Base-by-base conservation (phyloP, 257 asterid species). In the Ocimum tenuiflorum region DNA sequence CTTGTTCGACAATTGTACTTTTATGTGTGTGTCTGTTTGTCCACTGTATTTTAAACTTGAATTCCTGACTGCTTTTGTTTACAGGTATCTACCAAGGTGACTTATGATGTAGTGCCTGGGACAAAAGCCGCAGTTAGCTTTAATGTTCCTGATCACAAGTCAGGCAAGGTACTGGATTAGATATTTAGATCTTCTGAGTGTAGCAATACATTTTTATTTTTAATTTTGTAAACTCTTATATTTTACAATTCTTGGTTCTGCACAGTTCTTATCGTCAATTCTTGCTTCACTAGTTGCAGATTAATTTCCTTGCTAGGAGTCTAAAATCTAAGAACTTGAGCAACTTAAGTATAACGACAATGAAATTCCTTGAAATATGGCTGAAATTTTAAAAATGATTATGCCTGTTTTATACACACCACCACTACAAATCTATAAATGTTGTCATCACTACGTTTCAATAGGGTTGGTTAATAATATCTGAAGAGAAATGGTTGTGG, bases 71-170 rank as follows among this genome's bases (percentile, higher is more conserved):
- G 19, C 41, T 13, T 64, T 19, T 11, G 3, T 68, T 45, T 75
- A 62, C 81, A 87, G 97, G 82, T 90, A 56, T 76, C 83, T 14
- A 86, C 97, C 19, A 88, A 82, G 81, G 88, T 90, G 54, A 82
- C 91, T 50, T 68, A 69, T 58, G 81, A 87, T 24, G 75, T 80
- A 47, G 69, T 71, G 71, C 85, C 86, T 52, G 82, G 91, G 49
- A 78, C 96, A 27, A 88, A 84, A 81, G 80, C 88, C 45, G 87
- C 90, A 17, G 60, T 87, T 63, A 80, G 97, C 81, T 90, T 90
- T 85, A 79, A 50, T 43, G 78, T 90, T 50, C 97, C 97, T 29
- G 92, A 87, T 76, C 79, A 88, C 85, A 90, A 87, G 80, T 86
- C 97, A 14, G 86, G 95, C 68, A 90, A 90, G 97, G 97, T 90